Evolutionary conservation across 1,284 basidiomycete species (phyloP).

Genomic region (Cryptococcus deneoformans): DNA sequence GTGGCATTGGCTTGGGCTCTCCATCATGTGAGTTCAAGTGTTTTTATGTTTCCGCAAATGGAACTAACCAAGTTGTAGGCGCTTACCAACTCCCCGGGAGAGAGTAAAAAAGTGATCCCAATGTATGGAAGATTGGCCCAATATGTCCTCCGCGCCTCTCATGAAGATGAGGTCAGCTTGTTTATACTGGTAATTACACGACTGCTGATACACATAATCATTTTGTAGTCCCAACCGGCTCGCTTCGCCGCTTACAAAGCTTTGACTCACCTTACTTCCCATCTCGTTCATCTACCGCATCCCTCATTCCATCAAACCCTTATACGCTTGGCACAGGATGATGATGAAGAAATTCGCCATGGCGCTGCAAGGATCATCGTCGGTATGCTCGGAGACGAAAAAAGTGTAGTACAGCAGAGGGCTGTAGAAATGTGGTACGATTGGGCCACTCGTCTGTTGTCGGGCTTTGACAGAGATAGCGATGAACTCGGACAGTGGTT

Average conservation of each 20-base stretch:
- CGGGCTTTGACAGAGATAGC: neutral
- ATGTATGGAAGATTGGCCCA: neutral
- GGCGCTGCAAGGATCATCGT: conserved; percentile 26
- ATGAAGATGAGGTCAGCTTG: conserved; percentile 19
- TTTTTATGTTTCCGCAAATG: neutral
- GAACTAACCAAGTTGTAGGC: neutral
- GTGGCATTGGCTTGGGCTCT: conserved; percentile 25
- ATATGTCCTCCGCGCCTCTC: conserved; percentile 7
- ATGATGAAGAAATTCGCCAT: conserved; percentile 40
- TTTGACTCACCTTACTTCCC: conserved; percentile 16
- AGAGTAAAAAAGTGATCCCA: neutral
- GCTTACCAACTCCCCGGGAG: neutral
- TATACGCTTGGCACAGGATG: conserved; percentile 38
- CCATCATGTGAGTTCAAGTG: conserved; percentile 9
- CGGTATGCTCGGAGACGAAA: conserved; percentile 12
- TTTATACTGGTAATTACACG: neutral
- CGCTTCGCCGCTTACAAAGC: conserved; percentile 23
- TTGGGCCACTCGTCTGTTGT: conserved; percentile 16
- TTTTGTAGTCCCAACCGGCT: conserved; percentile 29
- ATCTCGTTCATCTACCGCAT: conserved; percentile 11
- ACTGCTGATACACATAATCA: neutral
- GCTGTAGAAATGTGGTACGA: conserved; percentile 36
- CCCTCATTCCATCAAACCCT: conserved; percentile 21
- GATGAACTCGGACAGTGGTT: conserved; percentile 17
- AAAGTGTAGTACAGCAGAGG: conserved; percentile 19